Evolutionary conservation across 495 filamentous ascomycete species (phyloP), one percentile per base, ranked within the genome.

Genomic region (Friedmanniomyces endolithicus): DNA sequence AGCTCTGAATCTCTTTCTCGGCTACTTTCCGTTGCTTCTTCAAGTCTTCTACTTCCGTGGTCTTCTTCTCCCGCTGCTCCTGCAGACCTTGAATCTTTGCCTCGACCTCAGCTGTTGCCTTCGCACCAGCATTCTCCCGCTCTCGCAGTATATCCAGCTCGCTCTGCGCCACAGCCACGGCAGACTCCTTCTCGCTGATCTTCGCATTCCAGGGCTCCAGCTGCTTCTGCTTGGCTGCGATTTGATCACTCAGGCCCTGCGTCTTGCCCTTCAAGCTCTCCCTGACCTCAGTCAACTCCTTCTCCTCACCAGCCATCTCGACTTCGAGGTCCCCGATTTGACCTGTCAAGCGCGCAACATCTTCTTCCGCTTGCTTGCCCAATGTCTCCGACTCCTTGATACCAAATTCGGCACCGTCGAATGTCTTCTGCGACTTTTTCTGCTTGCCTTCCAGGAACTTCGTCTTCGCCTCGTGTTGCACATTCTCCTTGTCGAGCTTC

Each of bases 381-480:
- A 86, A 75, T 53, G 86, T 82, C 27, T 81, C 76, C 17, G 87
- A 83, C 63, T 95, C 88, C 0, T 81, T 79, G 14, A 82, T 77
- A 3, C 84, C 80, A 22, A 82, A 74, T 25, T 77, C 80, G 63
- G 76, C 81, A 40, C 81, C 81, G 52, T 84, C 74, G 63, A 92
- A 84, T 0, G 85, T 73, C 68, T 96, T 97, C 61, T 98, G 89
- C 11, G 95, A 75, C 72, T 97, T 97, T 74, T 94, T 94, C 59
- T 87, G 80, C 72, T 97, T 98, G 54, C 81, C 82, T 1, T 74
- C 71, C 53, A 98, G 68, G 68, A 95, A 95, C 65, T 98, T 98
- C 63, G 84, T 82, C 75, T 96, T 97, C 68, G 97, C 92, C 52
- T 97, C 92, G 61, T 94, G 89, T 63, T 97, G 97, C 67, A 98